Percentiles rank a stretch among this genome's conserved stretches.
phyloP scores from a whole-genome alignment of 371 early-diverging fungal genomes.

The Mucor irregularis region DNA sequence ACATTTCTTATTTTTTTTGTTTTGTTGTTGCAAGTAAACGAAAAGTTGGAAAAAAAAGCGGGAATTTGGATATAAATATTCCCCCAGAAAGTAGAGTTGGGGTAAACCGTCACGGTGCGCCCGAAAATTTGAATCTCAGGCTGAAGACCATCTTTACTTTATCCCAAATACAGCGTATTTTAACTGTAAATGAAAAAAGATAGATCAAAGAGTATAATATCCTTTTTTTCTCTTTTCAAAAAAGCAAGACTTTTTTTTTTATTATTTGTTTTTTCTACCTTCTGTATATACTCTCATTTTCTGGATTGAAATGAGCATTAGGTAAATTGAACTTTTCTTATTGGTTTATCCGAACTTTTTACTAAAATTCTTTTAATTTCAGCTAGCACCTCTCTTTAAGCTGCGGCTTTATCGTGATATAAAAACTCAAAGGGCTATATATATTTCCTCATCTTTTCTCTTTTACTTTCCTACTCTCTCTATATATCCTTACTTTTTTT shows the following conservation, averaged over 20 bases:
- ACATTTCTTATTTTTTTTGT: conserved; percentile 45
- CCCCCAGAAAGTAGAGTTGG: background rate
- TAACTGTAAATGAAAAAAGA: no score
- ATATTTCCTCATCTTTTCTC: background rate
- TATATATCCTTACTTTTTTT: no score
- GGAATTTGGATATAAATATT: background rate
- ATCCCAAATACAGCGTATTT: no score
- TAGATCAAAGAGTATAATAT: no score
- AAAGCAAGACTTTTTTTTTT: no score
- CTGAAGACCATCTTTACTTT: no score
- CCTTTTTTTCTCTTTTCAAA: no score
- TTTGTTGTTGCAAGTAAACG: conserved; percentile 19
- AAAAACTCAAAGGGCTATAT: background rate
- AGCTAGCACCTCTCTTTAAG: no score
- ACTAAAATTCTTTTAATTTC: conserved; percentile 6
- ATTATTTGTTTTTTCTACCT: background rate
- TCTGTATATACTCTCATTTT: background rate
- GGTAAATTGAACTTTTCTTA: no score
- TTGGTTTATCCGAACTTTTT: no score
- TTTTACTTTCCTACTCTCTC: background rate
- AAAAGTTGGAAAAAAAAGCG: background rate
- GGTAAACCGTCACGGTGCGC: background rate
- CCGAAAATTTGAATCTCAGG: no score
- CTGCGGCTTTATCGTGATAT: background rate
- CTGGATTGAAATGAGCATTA: background rate